Evolutionary conservation across 257 asterid species (phyloP).

Genomic region (Striga asiatica): DNA sequence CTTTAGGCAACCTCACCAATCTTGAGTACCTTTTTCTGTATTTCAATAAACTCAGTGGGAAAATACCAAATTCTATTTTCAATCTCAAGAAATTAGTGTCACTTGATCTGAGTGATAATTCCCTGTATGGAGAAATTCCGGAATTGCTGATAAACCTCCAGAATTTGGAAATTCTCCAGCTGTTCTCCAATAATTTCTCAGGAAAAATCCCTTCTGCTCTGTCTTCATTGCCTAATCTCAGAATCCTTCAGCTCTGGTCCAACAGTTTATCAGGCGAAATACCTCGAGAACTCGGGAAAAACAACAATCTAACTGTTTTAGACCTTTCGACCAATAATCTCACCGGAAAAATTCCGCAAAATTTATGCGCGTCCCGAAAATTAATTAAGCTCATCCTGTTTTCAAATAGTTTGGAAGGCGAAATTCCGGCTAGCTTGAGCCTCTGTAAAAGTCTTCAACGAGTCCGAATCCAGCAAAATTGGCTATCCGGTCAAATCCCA

Average conservation of each 20-base stretch:
- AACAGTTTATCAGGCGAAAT: slow-evolving; percentile 52
- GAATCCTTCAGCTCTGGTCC: slow-evolving; percentile 77
- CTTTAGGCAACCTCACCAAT: slow-evolving; percentile 64
- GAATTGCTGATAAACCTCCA: slow-evolving; percentile 26
- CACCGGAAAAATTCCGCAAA: slow-evolving; percentile 54
- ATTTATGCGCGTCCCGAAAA: slow-evolving; percentile 35
- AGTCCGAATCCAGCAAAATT: slow-evolving; percentile 55
- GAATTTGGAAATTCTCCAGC: slow-evolving; percentile 58
- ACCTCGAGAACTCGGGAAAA: slow-evolving; percentile 47
- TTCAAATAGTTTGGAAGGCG: slow-evolving; percentile 58
- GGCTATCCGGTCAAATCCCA: slow-evolving; percentile 40
- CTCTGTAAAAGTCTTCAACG: slow-evolving; percentile 61
- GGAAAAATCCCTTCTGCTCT: slow-evolving; percentile 61
- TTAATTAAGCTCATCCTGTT: slow-evolving; percentile 70
- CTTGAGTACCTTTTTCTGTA: slow-evolving; percentile 57
- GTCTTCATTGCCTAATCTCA: slow-evolving; percentile 46
- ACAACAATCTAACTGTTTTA: slow-evolving; percentile 51
- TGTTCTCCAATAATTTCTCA: slow-evolving; percentile 58
- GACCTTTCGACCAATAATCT: slow-evolving; percentile 78
- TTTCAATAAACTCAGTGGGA: slow-evolving; percentile 61
- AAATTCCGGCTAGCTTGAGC: slow-evolving; percentile 38
- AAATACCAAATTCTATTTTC: slow-evolving; percentile 45
- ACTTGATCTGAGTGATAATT: slow-evolving; percentile 74
- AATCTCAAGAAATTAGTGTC: slow-evolving; percentile 39
- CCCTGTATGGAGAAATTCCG: slow-evolving; percentile 55